Base-by-base conservation (phyloP, 768 basidiomycete genomes). In the Xerocomellus intermedius region DNA sequence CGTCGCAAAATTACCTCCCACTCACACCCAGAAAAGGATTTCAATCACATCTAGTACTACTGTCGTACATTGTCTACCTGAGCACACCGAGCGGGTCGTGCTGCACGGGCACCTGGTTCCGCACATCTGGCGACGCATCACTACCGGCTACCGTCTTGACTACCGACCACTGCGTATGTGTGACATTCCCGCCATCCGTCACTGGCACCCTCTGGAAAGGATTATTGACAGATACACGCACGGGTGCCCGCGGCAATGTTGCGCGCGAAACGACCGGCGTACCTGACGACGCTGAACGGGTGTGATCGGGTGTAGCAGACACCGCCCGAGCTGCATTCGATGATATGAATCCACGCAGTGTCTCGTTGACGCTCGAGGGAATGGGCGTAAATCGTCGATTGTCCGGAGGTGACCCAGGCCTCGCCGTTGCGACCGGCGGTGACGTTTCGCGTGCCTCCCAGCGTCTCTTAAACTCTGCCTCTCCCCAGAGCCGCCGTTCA, bases 401-500 rank as follows among this genome's bases (percentile, higher is more conserved):
- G 17, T 64, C 69, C 22, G 42, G 59, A 44, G 60, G 37, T 12
- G 57, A 55, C 32, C 46, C 58, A 28, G 57, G 26, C 28, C 55
- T 55, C 52, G 75, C 28, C 62, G 62, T 47, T 7, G 63, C 54
- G 35, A 59, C 61, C 19, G 62, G 61, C 26, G 61, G 63, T 17
- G 60, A 67, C 49, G 61, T 60, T 50, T 61, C 66, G 22, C 65
- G 66, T 50, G 48, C 51, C 37, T 64, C 74, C 61, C 70, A 68
- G 63, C 75, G 75, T 62, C 72, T 76, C 42, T 62, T 64, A 48
- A 72, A 67, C 42, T 79, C 79, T 50, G 73, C 76, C 56, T 84
- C 85, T 33, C 84, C 80, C 52, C 84, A 73, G 39, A 93, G 73
- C 45, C 86, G 78, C 26, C 83, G 83, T 39, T 87, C 84, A 21